A percentile compares a stretch with the other conserved stretches of the same genome.
Evolutionary conservation across 148 eudicot genomes (phyloP).

Genomic region (Gaultheria prostrata): DNA sequence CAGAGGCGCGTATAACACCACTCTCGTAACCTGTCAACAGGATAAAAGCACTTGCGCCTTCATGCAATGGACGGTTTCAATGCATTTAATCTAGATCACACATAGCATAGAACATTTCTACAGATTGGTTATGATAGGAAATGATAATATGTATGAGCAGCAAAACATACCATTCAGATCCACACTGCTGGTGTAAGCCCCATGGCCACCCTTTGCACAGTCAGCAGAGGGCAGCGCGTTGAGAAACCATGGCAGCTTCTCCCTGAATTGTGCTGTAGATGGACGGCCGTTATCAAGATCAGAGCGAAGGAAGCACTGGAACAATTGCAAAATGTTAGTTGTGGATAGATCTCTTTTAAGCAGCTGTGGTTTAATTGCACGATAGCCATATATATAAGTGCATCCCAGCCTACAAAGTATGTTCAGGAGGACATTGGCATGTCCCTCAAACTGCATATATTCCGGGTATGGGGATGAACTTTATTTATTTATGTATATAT

Average conservation of each 20-base stretch:
- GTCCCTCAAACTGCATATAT: not conserved
- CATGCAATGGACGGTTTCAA: not conserved
- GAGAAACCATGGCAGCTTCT: conserved; percentile 73
- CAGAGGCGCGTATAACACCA: conserved; percentile 60
- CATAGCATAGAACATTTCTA: conserved; percentile 5
- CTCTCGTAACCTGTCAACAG: conserved; percentile 46
- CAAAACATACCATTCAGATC: conserved; percentile 47
- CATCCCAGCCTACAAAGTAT: conserved; percentile 12
- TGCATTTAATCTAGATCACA: conserved; percentile 2
- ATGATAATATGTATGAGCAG: not conserved
- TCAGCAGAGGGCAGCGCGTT: conserved; percentile 70
- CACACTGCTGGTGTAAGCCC: conserved; percentile 66
- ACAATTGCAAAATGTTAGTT: conserved; percentile 16
- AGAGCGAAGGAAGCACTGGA: conserved; percentile 66
- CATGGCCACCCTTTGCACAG: conserved; percentile 85
- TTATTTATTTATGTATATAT: not conserved
- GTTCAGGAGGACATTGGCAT: not conserved
- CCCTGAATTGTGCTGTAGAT: conserved; percentile 56
- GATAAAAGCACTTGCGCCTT: not conserved
- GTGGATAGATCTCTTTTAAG: not conserved
- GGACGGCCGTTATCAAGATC: conserved; percentile 67
- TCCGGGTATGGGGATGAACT: not conserved
- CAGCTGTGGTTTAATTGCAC: not conserved
- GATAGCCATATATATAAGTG: not conserved
- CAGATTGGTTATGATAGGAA: not conserved